phyloP scores from a whole-genome alignment of 169 alveolate species.

The Plasmodium inui region DNA sequence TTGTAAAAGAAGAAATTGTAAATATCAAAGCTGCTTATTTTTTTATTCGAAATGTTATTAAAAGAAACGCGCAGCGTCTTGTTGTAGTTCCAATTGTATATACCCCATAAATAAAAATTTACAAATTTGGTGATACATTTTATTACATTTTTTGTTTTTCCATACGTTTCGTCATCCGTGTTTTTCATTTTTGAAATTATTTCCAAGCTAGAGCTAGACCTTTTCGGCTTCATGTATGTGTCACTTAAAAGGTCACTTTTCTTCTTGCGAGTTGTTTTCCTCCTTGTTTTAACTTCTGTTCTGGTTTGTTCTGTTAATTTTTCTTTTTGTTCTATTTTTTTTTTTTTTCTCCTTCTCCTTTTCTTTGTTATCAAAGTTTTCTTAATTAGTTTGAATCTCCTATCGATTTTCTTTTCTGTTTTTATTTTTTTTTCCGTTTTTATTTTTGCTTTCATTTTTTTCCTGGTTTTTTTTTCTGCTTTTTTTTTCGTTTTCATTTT shows the following conservation, averaged over 20 bases:
- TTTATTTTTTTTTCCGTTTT: not conserved
- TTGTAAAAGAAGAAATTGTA: constrained; percentile 51
- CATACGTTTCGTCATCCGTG: not conserved
- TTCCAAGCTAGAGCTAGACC: not conserved
- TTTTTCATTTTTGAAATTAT: not conserved
- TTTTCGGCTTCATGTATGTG: not conserved
- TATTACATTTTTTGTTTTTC: not conserved
- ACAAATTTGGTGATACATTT: constrained; percentile 16
- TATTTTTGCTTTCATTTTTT: not conserved
- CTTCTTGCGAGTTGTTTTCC: not conserved
- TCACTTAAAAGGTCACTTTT: constrained; percentile 5
- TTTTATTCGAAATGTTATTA: constrained; percentile 51
- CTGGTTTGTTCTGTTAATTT: not conserved
- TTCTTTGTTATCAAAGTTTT: constrained; percentile 4
- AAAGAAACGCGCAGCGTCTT: constrained; percentile 40
- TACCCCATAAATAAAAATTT: constrained; percentile 59
- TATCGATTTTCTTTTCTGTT: not conserved
- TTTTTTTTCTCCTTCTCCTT: constrained; percentile 9
- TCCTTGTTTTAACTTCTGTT: not conserved
- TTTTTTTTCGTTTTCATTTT: not conserved
- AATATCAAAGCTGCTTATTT: constrained; percentile 44
- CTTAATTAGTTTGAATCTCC: not conserved
- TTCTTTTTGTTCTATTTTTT: not conserved
- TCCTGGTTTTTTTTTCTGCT: not conserved
- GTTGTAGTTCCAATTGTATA: constrained; percentile 33